phyloP scores from a whole-genome alignment of 78 protist genomes.

The Guillardia theta region DNA sequence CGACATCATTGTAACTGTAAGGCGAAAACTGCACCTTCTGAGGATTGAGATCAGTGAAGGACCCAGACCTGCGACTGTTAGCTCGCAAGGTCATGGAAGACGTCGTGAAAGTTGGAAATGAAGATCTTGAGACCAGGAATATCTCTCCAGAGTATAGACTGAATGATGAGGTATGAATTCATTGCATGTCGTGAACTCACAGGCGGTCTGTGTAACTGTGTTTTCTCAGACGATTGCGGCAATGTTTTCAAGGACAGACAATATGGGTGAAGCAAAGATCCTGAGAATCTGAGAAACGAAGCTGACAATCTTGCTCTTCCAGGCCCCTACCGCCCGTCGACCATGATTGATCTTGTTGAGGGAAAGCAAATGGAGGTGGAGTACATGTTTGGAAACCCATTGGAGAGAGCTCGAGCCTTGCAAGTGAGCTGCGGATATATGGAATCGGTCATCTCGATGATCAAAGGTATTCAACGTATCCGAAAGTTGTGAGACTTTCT shows the following conservation, averaged over 20 bases:
- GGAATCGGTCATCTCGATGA: background rate
- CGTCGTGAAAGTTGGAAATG: background rate
- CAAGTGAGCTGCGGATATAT: background rate
- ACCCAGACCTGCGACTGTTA: background rate
- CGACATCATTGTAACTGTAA: background rate
- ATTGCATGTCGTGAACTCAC: no score
- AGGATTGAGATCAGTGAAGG: background rate
- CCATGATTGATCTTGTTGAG: background rate
- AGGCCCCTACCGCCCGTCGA: background rate
- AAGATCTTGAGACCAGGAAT: background rate
- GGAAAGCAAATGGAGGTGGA: background rate
- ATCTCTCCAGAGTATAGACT: no score
- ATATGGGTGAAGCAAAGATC: background rate
- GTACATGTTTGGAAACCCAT: background rate
- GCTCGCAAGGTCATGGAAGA: background rate
- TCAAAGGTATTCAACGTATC: background rate
- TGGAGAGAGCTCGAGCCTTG: background rate
- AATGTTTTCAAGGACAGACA: background rate
- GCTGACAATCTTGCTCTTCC: no score
- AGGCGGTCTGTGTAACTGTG: no score
- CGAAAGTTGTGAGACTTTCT: background rate
- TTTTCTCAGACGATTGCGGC: no score
- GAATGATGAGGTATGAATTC: no score
- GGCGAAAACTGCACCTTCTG: background rate
- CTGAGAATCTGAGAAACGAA: no score